Evolutionary conservation across 2,329 filamentous ascomycete genomes (phyloP).

Genomic region (Tolypocladium tropicale): DNA sequence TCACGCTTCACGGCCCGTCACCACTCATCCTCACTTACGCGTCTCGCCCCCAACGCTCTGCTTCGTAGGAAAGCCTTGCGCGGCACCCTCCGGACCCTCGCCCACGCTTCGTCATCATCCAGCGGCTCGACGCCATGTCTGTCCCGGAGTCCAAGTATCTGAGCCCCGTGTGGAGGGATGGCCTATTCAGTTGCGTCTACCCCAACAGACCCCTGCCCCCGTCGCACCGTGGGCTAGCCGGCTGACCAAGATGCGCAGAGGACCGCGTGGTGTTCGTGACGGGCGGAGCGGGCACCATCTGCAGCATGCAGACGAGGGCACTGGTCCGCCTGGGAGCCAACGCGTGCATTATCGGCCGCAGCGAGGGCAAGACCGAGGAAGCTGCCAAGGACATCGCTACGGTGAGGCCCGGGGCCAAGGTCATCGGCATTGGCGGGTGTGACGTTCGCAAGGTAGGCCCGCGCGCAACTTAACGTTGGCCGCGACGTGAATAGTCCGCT

Average conservation of each 20-base stretch:
- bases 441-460: conserved; percentile 59
- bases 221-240: neutral
- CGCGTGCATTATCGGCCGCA: conserved; percentile 88
- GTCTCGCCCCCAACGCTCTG: neutral
- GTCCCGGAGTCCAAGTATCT: conserved; percentile 65
- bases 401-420: conserved; percentile 66
- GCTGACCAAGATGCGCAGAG: conserved; percentile 34
- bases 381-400: conserved; percentile 75
- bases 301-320: conserved; percentile 85
- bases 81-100: neutral
- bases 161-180: conserved; percentile 76
- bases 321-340: conserved; percentile 86
- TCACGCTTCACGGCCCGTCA: neutral
- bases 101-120: neutral
- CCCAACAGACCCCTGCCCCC: neutral
- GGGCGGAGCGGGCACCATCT: conserved; percentile 87
- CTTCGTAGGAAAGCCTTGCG: neutral
- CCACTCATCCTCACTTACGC: neutral
- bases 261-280: conserved; percentile 92
- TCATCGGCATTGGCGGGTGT: conserved; percentile 74
- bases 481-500: no score
- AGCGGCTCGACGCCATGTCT: conserved; percentile 41
- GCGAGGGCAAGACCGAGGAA: conserved; percentile 73
- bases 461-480: no score
- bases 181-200: conserved; percentile 60